Evolutionary conservation across 345 rosid species (phyloP).

Genomic region (Cochlearia excelsa): DNA sequence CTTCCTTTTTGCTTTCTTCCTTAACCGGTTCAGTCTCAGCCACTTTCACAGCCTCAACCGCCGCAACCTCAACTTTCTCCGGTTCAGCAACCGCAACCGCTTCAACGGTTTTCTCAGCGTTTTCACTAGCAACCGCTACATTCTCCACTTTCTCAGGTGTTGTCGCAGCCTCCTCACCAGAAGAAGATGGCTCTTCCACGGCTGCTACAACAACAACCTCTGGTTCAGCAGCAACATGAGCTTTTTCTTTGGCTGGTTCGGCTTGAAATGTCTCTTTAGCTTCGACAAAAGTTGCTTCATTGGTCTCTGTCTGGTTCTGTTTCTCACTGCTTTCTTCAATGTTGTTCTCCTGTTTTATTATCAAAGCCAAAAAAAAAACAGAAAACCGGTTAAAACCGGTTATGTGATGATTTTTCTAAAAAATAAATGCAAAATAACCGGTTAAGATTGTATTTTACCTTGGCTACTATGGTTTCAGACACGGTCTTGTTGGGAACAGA

Average conservation of each 20-base stretch:
- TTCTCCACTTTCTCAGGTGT: constrained; percentile 22
- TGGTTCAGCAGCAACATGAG: constrained; percentile 17
- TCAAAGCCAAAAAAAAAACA: constrained; percentile 1
- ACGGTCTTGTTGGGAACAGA: constrained; percentile 30
- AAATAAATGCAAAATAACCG: background rate
- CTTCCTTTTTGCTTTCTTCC: constrained; percentile 21
- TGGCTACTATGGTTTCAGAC: constrained; percentile 33
- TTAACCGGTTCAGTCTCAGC: constrained; percentile 24
- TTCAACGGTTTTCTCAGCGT: constrained; percentile 1
- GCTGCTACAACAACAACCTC: constrained; percentile 29
- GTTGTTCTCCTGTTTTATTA: constrained; percentile 28
- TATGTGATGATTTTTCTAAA: background rate
- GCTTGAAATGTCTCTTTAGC: constrained; percentile 27
- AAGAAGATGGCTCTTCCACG: constrained; percentile 29
- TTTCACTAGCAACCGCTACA: constrained; percentile 15
- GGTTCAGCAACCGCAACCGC: too few relatives aligned
- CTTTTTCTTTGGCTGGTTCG: constrained; percentile 26
- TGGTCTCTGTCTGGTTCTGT: constrained; percentile 29
- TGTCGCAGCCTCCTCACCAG: constrained; percentile 9
- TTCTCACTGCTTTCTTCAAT: constrained; percentile 34
- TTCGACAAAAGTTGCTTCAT: constrained; percentile 26
- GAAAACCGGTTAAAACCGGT: background rate
- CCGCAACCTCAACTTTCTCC: background rate
- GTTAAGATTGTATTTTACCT: too few relatives aligned
- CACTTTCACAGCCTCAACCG: background rate